Evolutionary conservation across 768 basidiomycete species (phyloP).

Genomic region (Termitomyces sp.): DNA sequence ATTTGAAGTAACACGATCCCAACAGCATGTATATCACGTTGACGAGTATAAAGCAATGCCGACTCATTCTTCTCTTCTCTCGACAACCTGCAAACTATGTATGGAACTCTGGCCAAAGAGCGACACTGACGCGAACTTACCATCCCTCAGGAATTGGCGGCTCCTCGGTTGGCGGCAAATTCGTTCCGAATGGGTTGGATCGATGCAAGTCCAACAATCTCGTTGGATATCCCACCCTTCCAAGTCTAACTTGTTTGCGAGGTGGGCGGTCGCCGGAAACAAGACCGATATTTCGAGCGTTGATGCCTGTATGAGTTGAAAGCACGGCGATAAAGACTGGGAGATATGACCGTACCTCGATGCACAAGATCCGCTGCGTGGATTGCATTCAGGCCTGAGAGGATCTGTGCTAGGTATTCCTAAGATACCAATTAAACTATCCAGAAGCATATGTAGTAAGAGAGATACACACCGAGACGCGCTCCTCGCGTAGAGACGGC

Average conservation of each 20-base stretch:
- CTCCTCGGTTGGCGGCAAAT: constrained; percentile 28
- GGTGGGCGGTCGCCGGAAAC: constrained; percentile 42
- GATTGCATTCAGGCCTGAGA: constrained; percentile 63
- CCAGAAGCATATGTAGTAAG: neutral
- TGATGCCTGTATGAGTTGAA: constrained; percentile 40
- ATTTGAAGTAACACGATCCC: constrained; percentile 83
- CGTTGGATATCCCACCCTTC: constrained; percentile 66
- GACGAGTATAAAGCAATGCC: constrained; percentile 64
- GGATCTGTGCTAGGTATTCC: constrained; percentile 74
- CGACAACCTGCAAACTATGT: constrained; percentile 49
- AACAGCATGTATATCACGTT: constrained; percentile 78
- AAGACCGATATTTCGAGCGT: constrained; percentile 56
- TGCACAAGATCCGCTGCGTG: constrained; percentile 67
- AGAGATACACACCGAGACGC: constrained; percentile 50
- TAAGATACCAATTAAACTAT: constrained; percentile 19
- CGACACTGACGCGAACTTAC: constrained; percentile 12
- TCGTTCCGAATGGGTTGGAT: constrained; percentile 70
- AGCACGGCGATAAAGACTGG: neutral
- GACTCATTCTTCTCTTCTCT: constrained; percentile 78
- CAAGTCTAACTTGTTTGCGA: constrained; percentile 64
- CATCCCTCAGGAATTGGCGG: constrained; percentile 44
- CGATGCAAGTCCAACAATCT: constrained; percentile 75
- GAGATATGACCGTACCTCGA: constrained; percentile 38
- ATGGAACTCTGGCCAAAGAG: neutral
- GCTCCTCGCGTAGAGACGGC: constrained; percentile 66